Evolutionary conservation across 2,329 filamentous ascomycete species (phyloP).

Genomic region (Bipolaris bicolor): DNA sequence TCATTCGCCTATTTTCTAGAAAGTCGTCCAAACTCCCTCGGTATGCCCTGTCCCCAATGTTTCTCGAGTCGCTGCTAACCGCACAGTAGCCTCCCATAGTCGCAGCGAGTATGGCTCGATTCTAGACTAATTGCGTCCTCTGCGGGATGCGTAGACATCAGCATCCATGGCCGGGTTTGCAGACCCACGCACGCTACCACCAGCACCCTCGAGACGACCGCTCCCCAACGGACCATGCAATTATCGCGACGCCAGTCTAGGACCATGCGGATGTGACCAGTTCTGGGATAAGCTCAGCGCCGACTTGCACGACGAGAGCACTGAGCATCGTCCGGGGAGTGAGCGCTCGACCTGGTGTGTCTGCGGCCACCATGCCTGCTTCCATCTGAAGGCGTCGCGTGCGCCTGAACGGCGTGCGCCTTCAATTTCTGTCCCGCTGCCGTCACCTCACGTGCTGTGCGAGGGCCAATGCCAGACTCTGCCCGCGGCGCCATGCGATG

Average conservation of each 20-base stretch:
- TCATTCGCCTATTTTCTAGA: conserved; percentile 21
- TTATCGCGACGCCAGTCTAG: conserved; percentile 55
- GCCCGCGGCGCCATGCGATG: conserved; percentile 21
- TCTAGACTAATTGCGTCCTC: conserved; percentile 35
- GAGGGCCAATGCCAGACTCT: conserved; percentile 23
- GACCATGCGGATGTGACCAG: conserved; percentile 60
- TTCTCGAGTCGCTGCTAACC: conserved; percentile 32
- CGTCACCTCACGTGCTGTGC: conserved; percentile 17
- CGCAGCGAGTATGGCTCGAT: conserved; percentile 36
- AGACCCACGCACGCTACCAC: conserved; percentile 32
- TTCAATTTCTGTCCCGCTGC: conserved; percentile 12
- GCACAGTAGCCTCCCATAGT: conserved; percentile 27
- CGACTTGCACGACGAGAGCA: conserved; percentile 40
- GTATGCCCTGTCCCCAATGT: conserved; percentile 36
- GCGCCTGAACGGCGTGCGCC: conserved; percentile 22
- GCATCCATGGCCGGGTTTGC: conserved; percentile 46
- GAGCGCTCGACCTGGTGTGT: conserved; percentile 55
- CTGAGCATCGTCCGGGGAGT: conserved; percentile 31
- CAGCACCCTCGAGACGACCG: conserved; percentile 34
- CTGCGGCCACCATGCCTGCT: conserved; percentile 65
- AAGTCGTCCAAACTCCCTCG: conserved; percentile 31
- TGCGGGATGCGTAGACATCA: conserved; percentile 42
- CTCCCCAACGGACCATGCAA: conserved; percentile 61
- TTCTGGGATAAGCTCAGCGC: conserved; percentile 55
- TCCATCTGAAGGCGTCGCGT: conserved; percentile 51